Evolutionary conservation across 495 filamentous ascomycete species (phyloP).

Genomic region (Articulospora tetracladia): DNA sequence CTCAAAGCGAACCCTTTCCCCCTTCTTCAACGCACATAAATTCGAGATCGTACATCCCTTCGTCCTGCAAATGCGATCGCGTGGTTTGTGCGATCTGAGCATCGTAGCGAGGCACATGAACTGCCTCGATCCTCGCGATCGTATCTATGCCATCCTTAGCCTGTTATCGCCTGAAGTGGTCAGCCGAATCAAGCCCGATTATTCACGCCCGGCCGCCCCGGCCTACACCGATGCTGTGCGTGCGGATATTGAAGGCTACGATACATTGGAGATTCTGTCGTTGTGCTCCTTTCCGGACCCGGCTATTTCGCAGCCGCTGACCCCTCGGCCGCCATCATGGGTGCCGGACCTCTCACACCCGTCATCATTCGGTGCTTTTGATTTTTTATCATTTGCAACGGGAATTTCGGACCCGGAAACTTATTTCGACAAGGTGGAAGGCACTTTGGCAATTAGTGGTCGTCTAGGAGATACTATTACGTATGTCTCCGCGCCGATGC

Average conservation of each 20-base stretch:
- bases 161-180: neutral
- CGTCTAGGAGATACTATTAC: neutral
- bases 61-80: neutral
- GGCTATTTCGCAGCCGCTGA: neutral
- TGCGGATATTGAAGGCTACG: neutral
- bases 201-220: neutral
- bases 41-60: neutral
- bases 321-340: neutral
- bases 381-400: neutral
- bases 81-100: neutral
- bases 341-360: neutral
- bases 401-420: neutral
- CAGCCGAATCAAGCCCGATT: neutral
- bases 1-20: neutral
- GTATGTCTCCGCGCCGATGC: neutral
- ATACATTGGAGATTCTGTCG: neutral
- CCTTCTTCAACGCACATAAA: neutral
- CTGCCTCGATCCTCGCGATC: slow-evolving; percentile 2
- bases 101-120: neutral
- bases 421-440: too few species aligned
- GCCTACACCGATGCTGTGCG: neutral
- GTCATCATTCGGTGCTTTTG: neutral
- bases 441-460: neutral
- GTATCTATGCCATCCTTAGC: neutral
- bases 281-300: neutral